phyloP scores from a whole-genome alignment of 2,329 filamentous ascomycete genomes.

The Paracoccidioides brasiliensis region DNA sequence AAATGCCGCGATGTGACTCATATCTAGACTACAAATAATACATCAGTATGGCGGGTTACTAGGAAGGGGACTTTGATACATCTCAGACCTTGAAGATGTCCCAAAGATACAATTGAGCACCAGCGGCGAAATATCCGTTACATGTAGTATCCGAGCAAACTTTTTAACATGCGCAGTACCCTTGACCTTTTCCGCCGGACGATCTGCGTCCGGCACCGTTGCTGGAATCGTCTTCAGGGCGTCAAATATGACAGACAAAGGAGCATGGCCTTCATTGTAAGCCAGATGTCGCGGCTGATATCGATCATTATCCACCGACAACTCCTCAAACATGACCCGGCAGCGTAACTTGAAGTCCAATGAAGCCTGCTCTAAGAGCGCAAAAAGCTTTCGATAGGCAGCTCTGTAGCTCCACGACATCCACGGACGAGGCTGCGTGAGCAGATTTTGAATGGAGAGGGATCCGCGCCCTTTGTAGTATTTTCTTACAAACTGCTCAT shows the following conservation, averaged over 20 bases:
- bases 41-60: background rate
- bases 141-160: background rate
- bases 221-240: background rate
- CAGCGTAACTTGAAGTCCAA: slow-evolving; percentile 3
- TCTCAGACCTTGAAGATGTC: slow-evolving; percentile 1
- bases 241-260: slow-evolving; percentile 3
- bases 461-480: slow-evolving; percentile 2
- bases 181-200: background rate
- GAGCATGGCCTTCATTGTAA: slow-evolving; percentile 4
- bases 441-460: background rate
- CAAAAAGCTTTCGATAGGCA: slow-evolving; percentile 5
- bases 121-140: slow-evolving; percentile 3
- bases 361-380: slow-evolving; percentile 3
- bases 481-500: slow-evolving; percentile 2
- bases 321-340: slow-evolving; percentile 4
- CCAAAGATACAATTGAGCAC: slow-evolving; percentile 5
- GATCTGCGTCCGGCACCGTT: background rate
- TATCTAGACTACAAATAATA: background rate
- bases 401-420: slow-evolving; percentile 6
- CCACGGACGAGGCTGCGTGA: slow-evolving; percentile 2
- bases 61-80: background rate
- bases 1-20: slow-evolving; percentile 2
- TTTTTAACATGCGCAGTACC: background rate
- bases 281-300: background rate
- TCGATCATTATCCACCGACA: background rate